Evolutionary conservation across 768 basidiomycete species (phyloP), one percentile per base, ranked within the genome.

Genomic region (Rhizopogon salebrosus): DNA sequence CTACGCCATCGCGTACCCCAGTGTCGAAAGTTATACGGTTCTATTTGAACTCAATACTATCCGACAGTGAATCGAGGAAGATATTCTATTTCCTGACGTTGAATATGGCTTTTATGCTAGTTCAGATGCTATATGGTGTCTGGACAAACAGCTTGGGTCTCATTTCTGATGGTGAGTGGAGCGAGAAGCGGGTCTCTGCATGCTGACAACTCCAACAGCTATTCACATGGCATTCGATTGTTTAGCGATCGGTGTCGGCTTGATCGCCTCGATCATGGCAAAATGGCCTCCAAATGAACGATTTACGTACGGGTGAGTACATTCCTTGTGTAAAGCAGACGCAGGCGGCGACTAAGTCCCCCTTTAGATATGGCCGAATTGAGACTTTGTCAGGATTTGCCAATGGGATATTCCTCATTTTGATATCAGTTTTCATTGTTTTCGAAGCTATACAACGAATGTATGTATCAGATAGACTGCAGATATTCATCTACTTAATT

Each of bases 211-310:
- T 5, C 16, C 29, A 16, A 18, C 58, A 98, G 95, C 97, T 20
- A 98, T 99, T 35, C 97, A 99, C 64, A 99, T 98, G 97, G 92
- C 93, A 10, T 99, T 99, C 60, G 97, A 99, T 71, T 98, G 97
- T 64, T 84, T 98, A 80, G 95, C 95, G 0, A 92, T 99, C 48
- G 93, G 84, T 0, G 91, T 99, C 49, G 97, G 97, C 2, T 78
- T 99, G 3, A 84, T 97, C 52, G 97, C 97, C 5, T 95, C 92
- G 8, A 90, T 99, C 5, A 98, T 98, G 89, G 93, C 95, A 2
- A 95, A 89, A 10, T 98, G 97, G 97, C 87, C 92, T 36, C 89
- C 93, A 0, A 93, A 98, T 71, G 88, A 89, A 60, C 77, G 84
- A 34, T 99, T 92, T 71, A 98, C 97, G 14, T 99, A 97, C 67